Base-by-base conservation (phyloP, 139 green algal species). In the Mesotaenium endlicherianum region DNA sequence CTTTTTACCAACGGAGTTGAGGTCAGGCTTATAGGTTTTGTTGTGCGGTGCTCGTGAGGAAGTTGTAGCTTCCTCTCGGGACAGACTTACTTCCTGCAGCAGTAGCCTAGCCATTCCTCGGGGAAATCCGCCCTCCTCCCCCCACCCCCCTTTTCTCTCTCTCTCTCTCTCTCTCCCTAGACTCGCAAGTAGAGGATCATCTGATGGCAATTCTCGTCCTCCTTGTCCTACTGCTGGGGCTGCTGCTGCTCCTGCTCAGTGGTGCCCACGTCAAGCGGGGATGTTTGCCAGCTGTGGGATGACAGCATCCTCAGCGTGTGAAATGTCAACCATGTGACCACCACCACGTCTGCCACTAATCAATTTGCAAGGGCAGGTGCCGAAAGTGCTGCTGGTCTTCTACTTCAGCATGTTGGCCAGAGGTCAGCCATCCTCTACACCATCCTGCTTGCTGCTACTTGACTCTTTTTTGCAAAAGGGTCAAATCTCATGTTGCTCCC, bases 201-300 rank as follows among this genome's bases (percentile, higher is more conserved):
- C 60, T 72, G 8, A 47, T 6, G 41, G 8, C 43, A 8, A 36
- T 11, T 11, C 11, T 72, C 8, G 41, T 11, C 5, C 60, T 72
- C 11, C 43, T 38, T 72, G 36, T 72, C 60, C 17, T 11, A 36
- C 5, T 11, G 41, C 11, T 72, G 8, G 11, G 36, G 41, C 11
- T 72, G 36, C 11, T n/a, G 41, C 11, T 72, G 8, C 11, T 11
- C 11, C 6, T n/a, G n/a, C n/a, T n/a, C 60, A 72, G 77, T 84
- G 77, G 77, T 84, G 60, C 20, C 77, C 77, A 6, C 6, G 83
- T 38, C 45, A 47, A 6, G 38, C 20, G 8, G 40, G 38, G 2
- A 55, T 83, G 39, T 81, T 84, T 55, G 77, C 42, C 6, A 84
- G 77, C 42, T 83, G 77, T 57, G 64, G 30, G 77, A 84, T 4